A percentile compares a stretch with the other conserved stretches of the same genome.
Conservation (phyloP, 148 eudicot species). For the Vaccinium myrtillus region DNA sequence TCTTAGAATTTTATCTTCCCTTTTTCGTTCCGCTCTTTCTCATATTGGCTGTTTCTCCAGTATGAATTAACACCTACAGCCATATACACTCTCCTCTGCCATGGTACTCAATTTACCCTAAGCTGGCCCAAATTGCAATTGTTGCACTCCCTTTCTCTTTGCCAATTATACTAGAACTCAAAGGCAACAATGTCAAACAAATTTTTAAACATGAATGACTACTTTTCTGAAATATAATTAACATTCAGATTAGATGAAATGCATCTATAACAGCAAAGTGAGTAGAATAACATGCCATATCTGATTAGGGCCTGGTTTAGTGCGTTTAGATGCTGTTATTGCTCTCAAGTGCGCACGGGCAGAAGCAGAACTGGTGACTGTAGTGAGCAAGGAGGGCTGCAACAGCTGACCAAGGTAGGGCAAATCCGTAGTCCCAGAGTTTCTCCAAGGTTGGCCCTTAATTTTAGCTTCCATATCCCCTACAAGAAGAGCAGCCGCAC, state of each 20-base stretch:
- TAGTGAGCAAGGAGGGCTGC: conserved; percentile 88
- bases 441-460: conserved; percentile 75
- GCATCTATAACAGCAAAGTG: not conserved
- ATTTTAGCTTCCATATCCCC: conserved; percentile 80
- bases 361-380: conserved; percentile 71
- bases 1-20: not conserved
- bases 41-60: not conserved
- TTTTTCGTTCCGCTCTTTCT: not conserved
- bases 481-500: conserved; percentile 93
- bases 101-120: not conserved
- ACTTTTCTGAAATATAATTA: not conserved
- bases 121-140: not conserved
- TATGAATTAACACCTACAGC: not conserved
- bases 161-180: not conserved
- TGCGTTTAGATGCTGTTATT: conserved; percentile 85
- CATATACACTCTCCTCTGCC: not conserved
- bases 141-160: not conserved
- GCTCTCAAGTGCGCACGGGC: conserved; percentile 91
- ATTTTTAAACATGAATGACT: not conserved
- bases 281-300: conserved; percentile 65
- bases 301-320: conserved; percentile 69
- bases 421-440: conserved; percentile 88
- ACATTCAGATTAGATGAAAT: not conserved
- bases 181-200: not conserved
- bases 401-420: conserved; percentile 92